A percentile compares a stretch with the other conserved stretches of the same genome.
Evolutionary conservation across 768 basidiomycete species (phyloP).

Genomic region (Fistulinella prunicolor): DNA sequence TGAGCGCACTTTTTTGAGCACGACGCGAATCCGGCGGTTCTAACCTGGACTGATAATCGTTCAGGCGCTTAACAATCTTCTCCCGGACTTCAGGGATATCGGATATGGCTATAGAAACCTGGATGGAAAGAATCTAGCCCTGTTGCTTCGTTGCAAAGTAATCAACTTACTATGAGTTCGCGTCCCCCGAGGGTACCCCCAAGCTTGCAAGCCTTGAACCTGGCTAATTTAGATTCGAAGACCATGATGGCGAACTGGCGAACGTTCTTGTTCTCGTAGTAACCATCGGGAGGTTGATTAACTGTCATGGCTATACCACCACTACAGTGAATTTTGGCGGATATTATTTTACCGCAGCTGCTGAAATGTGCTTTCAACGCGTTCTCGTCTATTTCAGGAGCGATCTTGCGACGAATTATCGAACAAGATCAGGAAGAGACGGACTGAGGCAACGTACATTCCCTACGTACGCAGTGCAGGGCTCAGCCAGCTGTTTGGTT

Average conservation of each 20-base stretch:
- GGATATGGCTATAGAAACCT: conserved; percentile 28
- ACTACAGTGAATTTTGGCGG: conserved; percentile 28
- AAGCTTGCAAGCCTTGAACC: conserved; percentile 40
- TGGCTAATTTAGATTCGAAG: conserved; percentile 39
- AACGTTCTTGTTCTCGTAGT: conserved; percentile 38
- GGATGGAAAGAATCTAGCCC: neutral
- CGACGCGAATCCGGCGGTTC: conserved; percentile 18
- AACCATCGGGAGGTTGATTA: conserved; percentile 21
- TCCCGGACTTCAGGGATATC: conserved; percentile 36
- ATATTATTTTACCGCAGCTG: conserved; percentile 22
- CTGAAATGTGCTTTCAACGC: conserved; percentile 22
- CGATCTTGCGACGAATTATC: conserved; percentile 26
- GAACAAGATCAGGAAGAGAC: conserved; percentile 1
- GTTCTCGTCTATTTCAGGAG: conserved; percentile 28
- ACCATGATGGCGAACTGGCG: conserved; percentile 52
- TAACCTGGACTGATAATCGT: conserved; percentile 19
- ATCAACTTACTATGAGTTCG: conserved; percentile 40
- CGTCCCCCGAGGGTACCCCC: conserved; percentile 39
- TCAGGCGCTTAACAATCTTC: conserved; percentile 26
- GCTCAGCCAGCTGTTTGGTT: conserved; percentile 11
- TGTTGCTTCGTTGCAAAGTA: neutral
- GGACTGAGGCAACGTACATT: conserved; percentile 46
- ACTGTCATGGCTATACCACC: conserved; percentile 31
- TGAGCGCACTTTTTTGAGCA: conserved; percentile 22
- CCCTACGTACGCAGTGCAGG: conserved; percentile 51